Conservation (phyloP, 192 early-diverging fungal species). For the Coemansia sp. region DNA sequence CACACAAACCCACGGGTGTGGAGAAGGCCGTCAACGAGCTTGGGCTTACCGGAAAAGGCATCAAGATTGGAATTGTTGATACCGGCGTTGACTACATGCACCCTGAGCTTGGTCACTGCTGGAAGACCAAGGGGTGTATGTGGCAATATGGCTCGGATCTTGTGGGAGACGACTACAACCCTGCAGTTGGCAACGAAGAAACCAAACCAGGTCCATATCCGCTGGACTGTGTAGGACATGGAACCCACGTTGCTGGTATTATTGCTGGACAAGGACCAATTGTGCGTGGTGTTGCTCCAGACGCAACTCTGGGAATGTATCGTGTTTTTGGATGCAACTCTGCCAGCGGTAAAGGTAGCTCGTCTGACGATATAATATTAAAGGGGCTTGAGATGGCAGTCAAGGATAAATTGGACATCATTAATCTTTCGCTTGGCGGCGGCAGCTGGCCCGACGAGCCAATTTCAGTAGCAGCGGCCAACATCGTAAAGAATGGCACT, state of each 20-base stretch:
- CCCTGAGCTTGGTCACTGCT: slow-evolving; percentile 66
- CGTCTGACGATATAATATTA: slow-evolving; percentile 60
- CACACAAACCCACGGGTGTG: slow-evolving; percentile 59
- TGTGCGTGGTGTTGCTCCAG: slow-evolving; percentile 68
- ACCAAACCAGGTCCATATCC: slow-evolving; percentile 58
- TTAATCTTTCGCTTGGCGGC: slow-evolving; percentile 68
- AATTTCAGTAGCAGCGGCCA: slow-evolving; percentile 47
- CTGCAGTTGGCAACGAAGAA: slow-evolving; percentile 22
- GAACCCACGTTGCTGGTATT: slow-evolving; percentile 68
- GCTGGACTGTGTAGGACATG: slow-evolving; percentile 64
- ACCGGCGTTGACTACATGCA: slow-evolving; percentile 69
- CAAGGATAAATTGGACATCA: slow-evolving; percentile 55
- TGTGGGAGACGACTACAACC: slow-evolving; percentile 59
- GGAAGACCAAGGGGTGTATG: slow-evolving; percentile 58
- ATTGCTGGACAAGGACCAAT: slow-evolving; percentile 43
- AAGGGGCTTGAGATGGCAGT: slow-evolving; percentile 59
- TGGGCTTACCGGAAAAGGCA: slow-evolving; percentile 60
- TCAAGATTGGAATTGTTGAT: slow-evolving; percentile 70
- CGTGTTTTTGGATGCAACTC: slow-evolving; percentile 60
- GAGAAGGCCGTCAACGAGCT: slow-evolving; percentile 46
- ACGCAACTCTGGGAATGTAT: slow-evolving; percentile 66
- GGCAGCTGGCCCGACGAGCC: slow-evolving; percentile 60
- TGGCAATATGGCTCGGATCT: slow-evolving; percentile 66
- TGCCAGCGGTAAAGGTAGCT: slow-evolving; percentile 19
- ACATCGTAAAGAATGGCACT: slow-evolving; percentile 53